Evolutionary conservation across 176 grass and related monocot species (phyloP).

Genomic region (Echinochloa phyllopogon): DNA sequence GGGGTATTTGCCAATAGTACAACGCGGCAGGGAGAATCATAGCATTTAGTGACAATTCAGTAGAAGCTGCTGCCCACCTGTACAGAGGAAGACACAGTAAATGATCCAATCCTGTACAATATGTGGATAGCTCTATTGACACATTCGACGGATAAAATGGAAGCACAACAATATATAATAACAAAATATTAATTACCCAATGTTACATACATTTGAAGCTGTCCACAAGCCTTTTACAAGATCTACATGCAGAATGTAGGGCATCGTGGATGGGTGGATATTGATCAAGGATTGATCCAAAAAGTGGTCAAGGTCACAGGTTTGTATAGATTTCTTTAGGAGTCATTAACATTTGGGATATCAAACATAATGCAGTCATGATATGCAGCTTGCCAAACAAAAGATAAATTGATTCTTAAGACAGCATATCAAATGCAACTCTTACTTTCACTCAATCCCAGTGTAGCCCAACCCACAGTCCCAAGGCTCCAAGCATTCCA

Average conservation of each 20-base stretch:
- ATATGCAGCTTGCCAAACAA: not conserved
- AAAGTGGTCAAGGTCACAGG: not conserved
- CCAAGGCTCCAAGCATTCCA: not conserved
- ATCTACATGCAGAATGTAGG: not conserved
- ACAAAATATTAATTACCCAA: slow-evolving; percentile 26
- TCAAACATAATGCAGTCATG: not conserved
- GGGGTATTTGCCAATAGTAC: slow-evolving; percentile 97
- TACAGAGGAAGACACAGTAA: slow-evolving; percentile 25
- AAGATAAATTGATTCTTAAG: not conserved
- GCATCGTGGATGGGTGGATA: not conserved
- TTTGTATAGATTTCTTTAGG: not conserved
- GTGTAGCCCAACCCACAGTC: not conserved
- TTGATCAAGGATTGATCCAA: slow-evolving; percentile 5
- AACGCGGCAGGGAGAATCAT: slow-evolving; percentile 90
- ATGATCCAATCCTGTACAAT: not conserved
- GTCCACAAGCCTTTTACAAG: not conserved
- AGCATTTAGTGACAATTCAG: slow-evolving; percentile 76
- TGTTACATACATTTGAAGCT: slow-evolving; percentile 15
- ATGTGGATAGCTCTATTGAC: slow-evolving; percentile 12
- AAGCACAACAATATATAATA: not conserved
- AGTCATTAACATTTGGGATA: not conserved
- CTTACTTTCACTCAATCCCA: not conserved
- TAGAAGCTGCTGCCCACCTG: slow-evolving; percentile 90
- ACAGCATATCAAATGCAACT: not conserved
- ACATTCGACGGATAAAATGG: not conserved